Percentiles rank a stretch among this genome's conserved stretches.
Evolutionary conservation across 2,329 filamentous ascomycete species (phyloP).

Genomic region (Decorospora gaudefroyi): DNA sequence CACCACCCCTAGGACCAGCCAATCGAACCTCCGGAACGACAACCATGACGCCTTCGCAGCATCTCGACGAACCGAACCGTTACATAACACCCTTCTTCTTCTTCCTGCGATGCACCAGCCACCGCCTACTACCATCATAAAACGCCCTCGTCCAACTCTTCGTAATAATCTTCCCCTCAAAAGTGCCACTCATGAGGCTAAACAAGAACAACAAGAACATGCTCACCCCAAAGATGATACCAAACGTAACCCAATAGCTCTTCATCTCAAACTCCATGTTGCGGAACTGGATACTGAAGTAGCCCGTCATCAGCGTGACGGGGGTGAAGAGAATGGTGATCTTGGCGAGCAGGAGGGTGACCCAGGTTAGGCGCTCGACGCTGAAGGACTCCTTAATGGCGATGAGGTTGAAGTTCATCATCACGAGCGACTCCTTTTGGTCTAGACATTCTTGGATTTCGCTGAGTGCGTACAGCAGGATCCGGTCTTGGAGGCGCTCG

Average conservation of each 20-base stretch:
- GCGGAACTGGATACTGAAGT: constrained; percentile 70
- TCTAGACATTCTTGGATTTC: constrained; percentile 66
- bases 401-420: constrained; percentile 77
- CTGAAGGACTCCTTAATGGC: constrained; percentile 74
- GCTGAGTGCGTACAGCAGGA: constrained; percentile 64
- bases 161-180: constrained; percentile 61
- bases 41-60: not conserved
- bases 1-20: too few relatives aligned
- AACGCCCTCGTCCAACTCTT: constrained; percentile 47
- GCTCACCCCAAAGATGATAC: constrained; percentile 63
- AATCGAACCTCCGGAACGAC: too few relatives aligned
- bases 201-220: constrained; percentile 63
- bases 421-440: constrained; percentile 71
- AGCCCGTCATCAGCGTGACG: constrained; percentile 73
- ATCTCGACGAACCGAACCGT: not conserved
- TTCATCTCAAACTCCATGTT: constrained; percentile 63
- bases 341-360: constrained; percentile 73
- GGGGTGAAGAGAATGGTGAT: constrained; percentile 76
- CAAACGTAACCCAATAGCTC: constrained; percentile 72
- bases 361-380: constrained; percentile 71
- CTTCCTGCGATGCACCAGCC: constrained; percentile 31
- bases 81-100: constrained; percentile 20
- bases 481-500: constrained; percentile 61
- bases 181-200: constrained; percentile 60
- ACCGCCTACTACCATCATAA: constrained; percentile 33